These are phyloP conservation scores for Trichoderma sp. DNA, from an alignment of 2,329 filamentous ascomycete genomes.

Conservation along the genomic window DNA sequence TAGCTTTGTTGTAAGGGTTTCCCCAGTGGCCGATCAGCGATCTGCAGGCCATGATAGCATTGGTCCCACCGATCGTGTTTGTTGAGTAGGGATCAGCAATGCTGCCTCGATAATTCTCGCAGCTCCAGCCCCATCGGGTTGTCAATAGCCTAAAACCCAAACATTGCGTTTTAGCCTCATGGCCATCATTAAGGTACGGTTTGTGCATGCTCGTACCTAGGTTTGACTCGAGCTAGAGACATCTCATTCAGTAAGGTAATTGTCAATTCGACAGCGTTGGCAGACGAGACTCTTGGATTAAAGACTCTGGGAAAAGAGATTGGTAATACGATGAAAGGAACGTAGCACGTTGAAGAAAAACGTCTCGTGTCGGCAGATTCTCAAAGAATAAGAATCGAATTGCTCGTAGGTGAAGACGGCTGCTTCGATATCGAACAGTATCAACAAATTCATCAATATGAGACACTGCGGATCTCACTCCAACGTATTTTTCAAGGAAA, in stretches of 20 bases:
- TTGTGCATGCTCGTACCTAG: not conserved
- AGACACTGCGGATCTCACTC: not conserved
- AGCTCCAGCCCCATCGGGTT: not conserved
- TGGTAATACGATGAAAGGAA: not conserved
- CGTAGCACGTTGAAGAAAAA: not conserved
- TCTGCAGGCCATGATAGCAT: slow-evolving; percentile 12
- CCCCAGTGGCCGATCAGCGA: not conserved
- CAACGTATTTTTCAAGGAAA: not conserved
- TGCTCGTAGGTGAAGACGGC: not conserved
- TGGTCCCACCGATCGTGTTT: not conserved
- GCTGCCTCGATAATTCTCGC: not conserved
- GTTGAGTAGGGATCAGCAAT: not conserved
- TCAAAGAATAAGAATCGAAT: not conserved
- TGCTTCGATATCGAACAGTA: not conserved
- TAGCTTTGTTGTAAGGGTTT: not conserved
- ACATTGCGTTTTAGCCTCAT: not conserved
- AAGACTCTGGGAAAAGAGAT: not conserved
- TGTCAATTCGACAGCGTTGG: not conserved
- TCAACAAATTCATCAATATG: not conserved
- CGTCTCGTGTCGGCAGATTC: not conserved
- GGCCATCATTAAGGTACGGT: too few relatives aligned
- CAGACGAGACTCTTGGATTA: not conserved
- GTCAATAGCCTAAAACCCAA: not conserved
- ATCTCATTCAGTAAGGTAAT: not conserved
- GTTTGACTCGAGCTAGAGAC: not conserved